Conservation (phyloP, 257 asterid species). For the Leonotis leonurus region DNA sequence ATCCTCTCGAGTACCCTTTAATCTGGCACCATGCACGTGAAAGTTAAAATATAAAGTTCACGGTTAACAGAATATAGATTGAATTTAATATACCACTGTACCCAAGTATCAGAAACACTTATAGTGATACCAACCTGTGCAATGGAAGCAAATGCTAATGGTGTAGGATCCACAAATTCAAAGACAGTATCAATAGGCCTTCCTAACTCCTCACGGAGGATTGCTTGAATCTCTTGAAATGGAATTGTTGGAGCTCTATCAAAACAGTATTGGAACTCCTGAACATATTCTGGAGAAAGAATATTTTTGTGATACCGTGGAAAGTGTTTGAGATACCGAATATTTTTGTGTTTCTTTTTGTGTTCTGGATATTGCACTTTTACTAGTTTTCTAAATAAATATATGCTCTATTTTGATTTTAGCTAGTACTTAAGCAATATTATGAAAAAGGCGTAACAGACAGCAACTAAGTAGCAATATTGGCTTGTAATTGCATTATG, state of each 20-base stretch:
- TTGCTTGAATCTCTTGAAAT: too few relatives aligned
- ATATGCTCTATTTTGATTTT: background rate
- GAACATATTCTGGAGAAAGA: constrained; percentile 89
- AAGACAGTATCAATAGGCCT: too few relatives aligned
- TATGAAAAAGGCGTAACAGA: background rate
- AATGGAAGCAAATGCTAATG: too few relatives aligned
- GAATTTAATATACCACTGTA: background rate
- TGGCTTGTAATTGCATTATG: background rate
- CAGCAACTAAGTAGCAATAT: background rate
- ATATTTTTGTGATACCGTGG: too few relatives aligned
- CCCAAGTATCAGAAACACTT: background rate
- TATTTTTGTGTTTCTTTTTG: background rate
- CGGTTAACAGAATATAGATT: too few relatives aligned
- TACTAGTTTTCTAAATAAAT: too few relatives aligned
- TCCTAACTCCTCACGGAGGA: too few relatives aligned
- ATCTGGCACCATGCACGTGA: constrained; percentile 94
- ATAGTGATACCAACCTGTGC: constrained; percentile 63
- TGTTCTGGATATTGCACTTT: too few relatives aligned
- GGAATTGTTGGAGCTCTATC: too few relatives aligned
- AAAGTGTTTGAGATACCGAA: too few relatives aligned
- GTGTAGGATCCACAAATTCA: too few relatives aligned
- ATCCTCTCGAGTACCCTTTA: constrained; percentile 74
- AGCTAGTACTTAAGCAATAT: background rate
- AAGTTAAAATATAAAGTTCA: constrained; percentile 21
- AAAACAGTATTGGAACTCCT: constrained; percentile 93